phyloP scores from a whole-genome alignment of 2,329 filamentous ascomycete genomes.

The Xylaria sp. region DNA sequence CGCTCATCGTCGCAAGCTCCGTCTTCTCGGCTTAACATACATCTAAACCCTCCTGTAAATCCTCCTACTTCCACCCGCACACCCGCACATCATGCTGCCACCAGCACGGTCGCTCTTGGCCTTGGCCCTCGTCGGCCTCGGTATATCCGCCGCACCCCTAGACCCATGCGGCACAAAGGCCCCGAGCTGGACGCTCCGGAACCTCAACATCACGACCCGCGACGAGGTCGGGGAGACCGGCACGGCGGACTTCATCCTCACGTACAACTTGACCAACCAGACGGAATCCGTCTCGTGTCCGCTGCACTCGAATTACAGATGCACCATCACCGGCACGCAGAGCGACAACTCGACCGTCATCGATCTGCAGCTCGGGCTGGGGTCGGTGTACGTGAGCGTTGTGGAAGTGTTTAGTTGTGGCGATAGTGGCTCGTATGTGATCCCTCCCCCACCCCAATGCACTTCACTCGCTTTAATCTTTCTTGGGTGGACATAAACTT shows the following conservation, averaged over 20 bases:
- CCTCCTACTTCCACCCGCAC: too few relatives aligned
- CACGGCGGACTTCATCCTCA: slow-evolving; percentile 28
- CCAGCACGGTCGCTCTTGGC: slow-evolving; percentile 11
- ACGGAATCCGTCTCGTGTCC: slow-evolving; percentile 31
- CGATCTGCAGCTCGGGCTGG: slow-evolving; percentile 32
- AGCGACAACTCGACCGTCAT: slow-evolving; percentile 35
- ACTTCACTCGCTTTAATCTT: too few relatives aligned
- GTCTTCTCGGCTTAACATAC: background rate
- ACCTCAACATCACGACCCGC: slow-evolving; percentile 32
- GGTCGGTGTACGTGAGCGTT: slow-evolving; percentile 28
- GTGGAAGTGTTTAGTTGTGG: slow-evolving; percentile 27
- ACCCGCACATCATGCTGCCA: slow-evolving; percentile 21
- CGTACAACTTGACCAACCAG: slow-evolving; percentile 34
- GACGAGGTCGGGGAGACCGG: slow-evolving; percentile 29
- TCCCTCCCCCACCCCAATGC: too few relatives aligned
- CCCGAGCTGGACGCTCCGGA: slow-evolving; percentile 33
- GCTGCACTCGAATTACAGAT: slow-evolving; percentile 35
- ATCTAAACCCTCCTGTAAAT: background rate
- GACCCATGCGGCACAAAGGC: slow-evolving; percentile 19
- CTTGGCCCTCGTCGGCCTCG: slow-evolving; percentile 15
- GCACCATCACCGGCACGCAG: slow-evolving; percentile 32
- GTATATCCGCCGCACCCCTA: slow-evolving; percentile 13
- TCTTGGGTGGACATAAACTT: too few relatives aligned
- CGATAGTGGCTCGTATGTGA: slow-evolving; percentile 28
- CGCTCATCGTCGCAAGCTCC: background rate